A percentile compares a stretch with the other conserved stretches of the same genome.
Evolutionary conservation across 768 basidiomycete species (phyloP).

Genomic region (Phanerodontia chrysosporium): DNA sequence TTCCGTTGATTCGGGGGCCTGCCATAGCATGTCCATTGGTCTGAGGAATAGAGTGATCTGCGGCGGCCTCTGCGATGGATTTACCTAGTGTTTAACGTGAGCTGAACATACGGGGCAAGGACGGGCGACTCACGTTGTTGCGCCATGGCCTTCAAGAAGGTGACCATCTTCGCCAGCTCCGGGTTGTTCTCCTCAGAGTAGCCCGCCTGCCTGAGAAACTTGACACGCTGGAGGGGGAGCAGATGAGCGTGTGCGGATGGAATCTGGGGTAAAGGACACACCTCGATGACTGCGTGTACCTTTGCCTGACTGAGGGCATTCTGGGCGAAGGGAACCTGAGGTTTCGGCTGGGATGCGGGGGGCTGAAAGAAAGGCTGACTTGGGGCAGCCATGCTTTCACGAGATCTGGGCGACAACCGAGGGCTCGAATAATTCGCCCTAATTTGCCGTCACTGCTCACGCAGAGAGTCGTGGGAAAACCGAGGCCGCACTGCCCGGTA

Average conservation of each 20-base stretch:
- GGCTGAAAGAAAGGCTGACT: constrained; percentile 3
- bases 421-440: constrained; percentile 3
- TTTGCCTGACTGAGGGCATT: constrained; percentile 1
- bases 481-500: background rate
- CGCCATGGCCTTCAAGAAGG: constrained; percentile 27
- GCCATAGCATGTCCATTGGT: constrained; percentile 26
- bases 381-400: constrained; percentile 3
- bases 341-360: background rate
- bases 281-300: constrained; percentile 5
- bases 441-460: constrained; percentile 2
- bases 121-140: background rate
- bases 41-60: background rate
- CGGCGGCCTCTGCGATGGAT: background rate
- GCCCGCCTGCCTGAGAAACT: constrained; percentile 39
- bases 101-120: background rate
- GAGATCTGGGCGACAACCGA: constrained; percentile 2
- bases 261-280: background rate
- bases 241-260: background rate
- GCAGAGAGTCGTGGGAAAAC: constrained; percentile 6
- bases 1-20: constrained; percentile 20
- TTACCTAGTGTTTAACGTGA: background rate
- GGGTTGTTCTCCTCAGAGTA: constrained; percentile 39
- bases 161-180: constrained; percentile 40
- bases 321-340: background rate
- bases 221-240: constrained; percentile 34